A percentile compares a stretch with the other conserved stretches of the same genome.
These are phyloP conservation scores for Taphrina confusa DNA, from an alignment of 1,139 yeast species.

Conservation along the genomic window DNA sequence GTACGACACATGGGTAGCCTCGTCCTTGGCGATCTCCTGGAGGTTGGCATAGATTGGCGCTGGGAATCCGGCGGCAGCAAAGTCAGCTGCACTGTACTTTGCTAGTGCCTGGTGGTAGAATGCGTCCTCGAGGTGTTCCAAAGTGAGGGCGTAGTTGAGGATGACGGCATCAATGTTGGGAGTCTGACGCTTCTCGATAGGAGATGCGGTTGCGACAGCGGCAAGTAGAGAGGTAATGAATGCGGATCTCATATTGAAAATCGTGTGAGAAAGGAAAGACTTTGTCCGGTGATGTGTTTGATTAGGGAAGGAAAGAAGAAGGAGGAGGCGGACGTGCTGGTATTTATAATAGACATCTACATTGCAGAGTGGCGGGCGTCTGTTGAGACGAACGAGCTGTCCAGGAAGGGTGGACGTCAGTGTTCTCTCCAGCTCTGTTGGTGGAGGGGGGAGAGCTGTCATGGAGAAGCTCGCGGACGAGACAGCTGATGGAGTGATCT, in stretches of 20 bases:
- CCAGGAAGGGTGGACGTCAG: too few species aligned
- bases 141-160: conserved; percentile 40
- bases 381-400: too few species aligned
- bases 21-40: conserved; percentile 37
- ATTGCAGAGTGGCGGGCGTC: too few species aligned
- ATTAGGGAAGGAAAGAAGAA: too few species aligned
- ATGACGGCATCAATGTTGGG: conserved; percentile 38
- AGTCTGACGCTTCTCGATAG: conserved; percentile 40
- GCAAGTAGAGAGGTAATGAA: conserved; percentile 19
- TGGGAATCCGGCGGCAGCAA: conserved; percentile 38
- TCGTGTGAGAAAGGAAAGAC: neutral
- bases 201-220: conserved; percentile 34
- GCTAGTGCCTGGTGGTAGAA: conserved; percentile 39
- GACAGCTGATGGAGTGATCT: neutral
- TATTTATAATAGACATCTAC: too few species aligned
- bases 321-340: too few species aligned
- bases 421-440: too few species aligned
- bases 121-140: conserved; percentile 40
- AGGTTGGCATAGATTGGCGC: conserved; percentile 38
- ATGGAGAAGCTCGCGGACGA: too few species aligned
- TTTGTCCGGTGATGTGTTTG: too few species aligned
- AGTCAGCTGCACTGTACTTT: conserved; percentile 35
- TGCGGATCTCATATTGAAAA: conserved; percentile 19
- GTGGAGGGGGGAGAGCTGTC: too few species aligned
- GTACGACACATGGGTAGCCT: conserved; percentile 34